A percentile compares a stretch with the other conserved stretches of the same genome.
Evolutionary conservation across 495 filamentous ascomycete species (phyloP).

Genomic region (Penicillium canariense): DNA sequence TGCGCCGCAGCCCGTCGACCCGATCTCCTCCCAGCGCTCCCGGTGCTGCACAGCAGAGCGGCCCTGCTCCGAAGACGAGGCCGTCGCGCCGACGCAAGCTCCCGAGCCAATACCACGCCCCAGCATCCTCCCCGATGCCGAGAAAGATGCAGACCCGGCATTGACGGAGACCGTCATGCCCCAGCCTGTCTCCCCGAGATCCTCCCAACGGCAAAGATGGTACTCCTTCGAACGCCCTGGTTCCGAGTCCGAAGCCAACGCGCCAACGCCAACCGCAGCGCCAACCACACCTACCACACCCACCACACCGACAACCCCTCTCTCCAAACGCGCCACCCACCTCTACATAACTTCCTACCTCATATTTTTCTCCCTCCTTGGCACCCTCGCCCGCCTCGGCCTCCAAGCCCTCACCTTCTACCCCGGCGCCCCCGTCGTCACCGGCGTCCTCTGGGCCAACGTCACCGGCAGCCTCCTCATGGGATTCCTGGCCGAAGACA

Average conservation of each 20-base stretch:
- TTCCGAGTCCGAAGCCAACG: not conserved
- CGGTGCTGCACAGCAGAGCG: not conserved
- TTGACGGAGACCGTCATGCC: constrained; percentile 16
- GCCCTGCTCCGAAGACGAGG: not conserved
- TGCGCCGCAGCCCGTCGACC: not conserved
- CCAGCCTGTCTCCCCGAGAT: constrained; percentile 10
- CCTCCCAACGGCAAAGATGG: constrained; percentile 18
- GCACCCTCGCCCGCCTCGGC: constrained; percentile 81
- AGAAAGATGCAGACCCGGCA: constrained; percentile 9
- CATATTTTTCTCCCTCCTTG: constrained; percentile 81
- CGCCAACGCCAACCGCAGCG: constrained; percentile 1
- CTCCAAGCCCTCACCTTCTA: constrained; percentile 81
- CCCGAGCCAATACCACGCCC: not conserved
- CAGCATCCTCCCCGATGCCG: not conserved
- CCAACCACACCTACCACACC: constrained; percentile 3
- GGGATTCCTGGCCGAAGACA: constrained; percentile 83
- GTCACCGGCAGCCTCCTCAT: constrained; percentile 79
- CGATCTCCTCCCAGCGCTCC: not conserved
- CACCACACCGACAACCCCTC: constrained; percentile 7
- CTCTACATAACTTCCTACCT: constrained; percentile 80
- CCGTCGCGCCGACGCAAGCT: not conserved
- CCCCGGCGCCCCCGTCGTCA: constrained; percentile 70
- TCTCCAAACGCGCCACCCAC: constrained; percentile 62
- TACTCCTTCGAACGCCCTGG: not conserved
- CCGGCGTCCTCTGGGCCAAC: constrained; percentile 84